A percentile compares a stretch with the other conserved stretches of the same genome.
phyloP scores from a whole-genome alignment of 2,329 filamentous ascomycete genomes.

The Thelonectria olida region DNA sequence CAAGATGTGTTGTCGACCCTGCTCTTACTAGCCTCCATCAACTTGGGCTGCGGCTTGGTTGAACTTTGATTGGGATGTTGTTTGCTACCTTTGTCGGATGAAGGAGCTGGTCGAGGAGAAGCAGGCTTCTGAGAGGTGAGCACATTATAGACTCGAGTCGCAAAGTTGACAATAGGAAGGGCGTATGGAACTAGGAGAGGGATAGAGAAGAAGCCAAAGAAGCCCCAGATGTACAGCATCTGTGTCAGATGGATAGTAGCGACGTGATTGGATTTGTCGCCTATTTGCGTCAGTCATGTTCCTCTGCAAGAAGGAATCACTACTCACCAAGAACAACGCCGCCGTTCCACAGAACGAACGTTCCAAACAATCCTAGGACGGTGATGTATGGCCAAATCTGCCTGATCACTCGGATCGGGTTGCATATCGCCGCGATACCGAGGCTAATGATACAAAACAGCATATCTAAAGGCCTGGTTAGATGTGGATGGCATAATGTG shows the following conservation, averaged over 20 bases:
- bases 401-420: constrained; percentile 55
- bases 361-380: constrained; percentile 73
- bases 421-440: constrained; percentile 62
- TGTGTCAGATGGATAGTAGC: constrained; percentile 90
- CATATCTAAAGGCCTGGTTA: constrained; percentile 55
- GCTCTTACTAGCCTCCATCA: no score
- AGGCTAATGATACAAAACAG: constrained; percentile 71
- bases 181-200: constrained; percentile 72
- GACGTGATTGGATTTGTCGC: constrained; percentile 93
- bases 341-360: constrained; percentile 87
- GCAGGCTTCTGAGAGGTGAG: neutral
- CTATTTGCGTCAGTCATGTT: constrained; percentile 53
- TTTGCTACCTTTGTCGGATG: neutral
- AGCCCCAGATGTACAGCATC: constrained; percentile 95
- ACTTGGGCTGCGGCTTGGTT: neutral
- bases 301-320: neutral
- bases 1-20: constrained; percentile 9
- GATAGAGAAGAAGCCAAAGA: constrained; percentile 88
- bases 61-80: neutral
- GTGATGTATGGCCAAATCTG: constrained; percentile 68
- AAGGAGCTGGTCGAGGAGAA: neutral
- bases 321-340: constrained; percentile 88
- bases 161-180: constrained; percentile 47
- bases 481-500: neutral
- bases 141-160: neutral